Evolutionary conservation across 2,329 filamentous ascomycete genomes (phyloP), one percentile per base, ranked within the genome.

Genomic region (Diaporthe aspalathi): DNA sequence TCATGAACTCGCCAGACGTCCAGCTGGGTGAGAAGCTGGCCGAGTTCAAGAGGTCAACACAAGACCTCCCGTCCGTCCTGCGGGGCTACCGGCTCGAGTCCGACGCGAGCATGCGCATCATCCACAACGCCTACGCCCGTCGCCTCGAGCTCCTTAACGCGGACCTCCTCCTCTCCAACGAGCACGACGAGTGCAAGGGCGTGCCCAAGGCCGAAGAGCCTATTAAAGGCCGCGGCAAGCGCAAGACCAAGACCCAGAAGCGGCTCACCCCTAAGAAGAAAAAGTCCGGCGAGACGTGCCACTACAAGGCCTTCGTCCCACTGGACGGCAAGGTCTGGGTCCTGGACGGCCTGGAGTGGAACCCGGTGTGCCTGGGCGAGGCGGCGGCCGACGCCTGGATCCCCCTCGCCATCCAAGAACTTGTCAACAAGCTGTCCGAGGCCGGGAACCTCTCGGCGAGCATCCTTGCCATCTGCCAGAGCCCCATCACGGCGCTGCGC

Each of bases 241-340:
- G 70, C 35, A 74, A 65, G 68, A 62, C 63, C 54, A 71, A 71
- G 22, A 45, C 66, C 67, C 38, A 70, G 47, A 67, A 72, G 65
- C 87, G 83, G 4, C 20, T 47, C 24, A 5, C 7, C 16, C 70
- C 45, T 68, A 81, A 82, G 72, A 79, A 83, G 71, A 80, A 73
- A 17, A 83, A 27, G n/a, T 82, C 86, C 0, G 88, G 93, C n/a
- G 86, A 88, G 16, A 91, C 89, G 0, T 96, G 92, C 78, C 95
- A 98, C 78, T 98, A 96, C 80, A 92, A 97, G 74, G 95, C 94
- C 8, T 97, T 95, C 78, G 90, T 98, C 38, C 93, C 94, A 2
- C 88, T 90, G 17, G 85, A 38, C 24, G 91, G 89, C 2, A 84
- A 89, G 70, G 88, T 97, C 17, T 98, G 94, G 94, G 93, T 95